Percentiles rank a stretch among this genome's conserved stretches.
Conservation (phyloP, 495 filamentous ascomycete genomes). For the Talaromyces liani region DNA sequence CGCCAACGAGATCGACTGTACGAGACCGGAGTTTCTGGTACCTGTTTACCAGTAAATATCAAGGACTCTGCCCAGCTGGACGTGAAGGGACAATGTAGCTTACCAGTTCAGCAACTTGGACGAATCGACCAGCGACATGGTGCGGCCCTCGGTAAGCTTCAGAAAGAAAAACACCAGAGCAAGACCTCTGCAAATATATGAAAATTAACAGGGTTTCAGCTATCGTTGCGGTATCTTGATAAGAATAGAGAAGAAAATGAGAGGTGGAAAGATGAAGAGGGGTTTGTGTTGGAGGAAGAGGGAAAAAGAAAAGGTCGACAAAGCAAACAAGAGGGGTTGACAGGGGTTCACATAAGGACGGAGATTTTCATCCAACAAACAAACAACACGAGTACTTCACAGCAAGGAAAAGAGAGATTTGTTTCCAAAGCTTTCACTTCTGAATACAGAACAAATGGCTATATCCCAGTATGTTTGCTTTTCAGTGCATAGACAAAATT, state of each 20-base stretch:
- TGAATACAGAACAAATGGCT: neutral
- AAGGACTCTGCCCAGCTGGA: neutral
- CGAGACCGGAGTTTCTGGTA: slow-evolving; percentile 7
- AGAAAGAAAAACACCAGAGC: neutral
- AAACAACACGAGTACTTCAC: neutral
- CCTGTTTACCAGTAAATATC: neutral
- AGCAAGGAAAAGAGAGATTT: neutral
- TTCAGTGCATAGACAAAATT: too few relatives aligned
- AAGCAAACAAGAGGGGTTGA: neutral
- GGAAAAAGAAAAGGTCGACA: neutral
- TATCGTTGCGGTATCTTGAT: too few relatives aligned
- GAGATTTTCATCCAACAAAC: neutral
- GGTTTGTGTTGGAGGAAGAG: neutral
- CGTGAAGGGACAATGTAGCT: neutral
- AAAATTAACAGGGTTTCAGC: too few relatives aligned
- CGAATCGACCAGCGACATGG: neutral
- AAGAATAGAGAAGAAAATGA: neutral
- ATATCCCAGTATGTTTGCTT: too few relatives aligned
- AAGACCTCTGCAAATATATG: neutral
- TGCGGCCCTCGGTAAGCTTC: neutral
- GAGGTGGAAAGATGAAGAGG: neutral
- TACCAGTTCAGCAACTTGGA: neutral
- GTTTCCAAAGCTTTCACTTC: neutral
- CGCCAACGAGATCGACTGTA: slow-evolving; percentile 40
- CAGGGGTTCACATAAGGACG: neutral